Evolutionary conservation across 2,329 filamentous ascomycete genomes (phyloP), one percentile per base, ranked within the genome.

Genomic region (Colletotrichum tamarilloi): DNA sequence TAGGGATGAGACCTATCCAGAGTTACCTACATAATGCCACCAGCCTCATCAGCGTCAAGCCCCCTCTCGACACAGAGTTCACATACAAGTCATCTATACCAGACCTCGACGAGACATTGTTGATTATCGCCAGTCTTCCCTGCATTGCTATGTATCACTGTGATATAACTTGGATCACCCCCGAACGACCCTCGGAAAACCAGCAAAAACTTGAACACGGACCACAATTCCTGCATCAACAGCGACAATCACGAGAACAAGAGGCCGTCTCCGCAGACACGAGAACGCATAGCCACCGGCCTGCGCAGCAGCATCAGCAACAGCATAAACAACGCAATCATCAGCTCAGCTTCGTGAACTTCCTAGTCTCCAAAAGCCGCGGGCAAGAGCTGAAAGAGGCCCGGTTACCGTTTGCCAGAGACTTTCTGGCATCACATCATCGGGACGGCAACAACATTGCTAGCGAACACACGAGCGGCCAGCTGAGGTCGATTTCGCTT

Each of bases 41-140:
- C 67, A 73, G 70, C 71, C 67, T 73, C 71, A 73, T 57, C 24
- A 32, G 85, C 55, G 35, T 65, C 70, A 57, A 69, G 63, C 63
- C 68, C 49, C 28, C 32, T 6, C n/a, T 35, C 32, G 26, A 52
- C 6, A 63, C 55, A 53, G 16, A 53, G 24, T 46, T 55, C 52
- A 58, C 30, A 59, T 42, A 35, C 62, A 55, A 57, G 22, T 8
- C 7, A 52, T 16, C 42, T 22, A 57, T 49, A 38, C 28, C 59
- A 65, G 52, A 68, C 52, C 16, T 42, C n/a, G 24, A 46, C 24
- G 24, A 58, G 52, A 46, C 52, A 62, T n/a, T 49, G 38, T 63
- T 38, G 49, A 35, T 26, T 28, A 68, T 53, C 22, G 24, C 26
- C 32, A 55, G 53, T 52, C 16, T 52, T 53, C 32, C 14, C 55